A percentile compares a stretch with the other conserved stretches of the same genome.
These are phyloP conservation scores for Pseudognaphalium luteoalbum DNA, from an alignment of 129 eudicot genomes.

Conservation along the genomic window DNA sequence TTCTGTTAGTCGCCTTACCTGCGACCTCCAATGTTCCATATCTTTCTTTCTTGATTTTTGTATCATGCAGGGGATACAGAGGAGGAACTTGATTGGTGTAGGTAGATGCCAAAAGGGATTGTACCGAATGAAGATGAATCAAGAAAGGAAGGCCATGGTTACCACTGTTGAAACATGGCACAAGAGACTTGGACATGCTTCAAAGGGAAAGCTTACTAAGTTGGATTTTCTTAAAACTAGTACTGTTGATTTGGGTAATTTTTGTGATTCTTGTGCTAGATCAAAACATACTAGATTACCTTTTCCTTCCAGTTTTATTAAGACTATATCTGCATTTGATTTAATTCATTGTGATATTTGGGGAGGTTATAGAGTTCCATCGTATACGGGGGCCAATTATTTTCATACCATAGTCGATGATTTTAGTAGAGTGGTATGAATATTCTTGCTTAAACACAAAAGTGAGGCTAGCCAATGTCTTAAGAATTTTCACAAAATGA, in stretches of 20 bases:
- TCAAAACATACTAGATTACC: background rate
- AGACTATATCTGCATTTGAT: background rate
- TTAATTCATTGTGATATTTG: too few relatives aligned
- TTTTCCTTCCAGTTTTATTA: background rate
- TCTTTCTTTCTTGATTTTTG: background rate
- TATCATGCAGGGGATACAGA: background rate
- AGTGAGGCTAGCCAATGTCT: too few relatives aligned
- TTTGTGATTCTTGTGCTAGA: background rate
- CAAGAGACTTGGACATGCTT: slow-evolving; percentile 4
- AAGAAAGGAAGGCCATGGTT: background rate
- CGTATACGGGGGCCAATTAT: background rate
- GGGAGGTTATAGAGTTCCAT: background rate
- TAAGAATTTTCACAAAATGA: too few relatives aligned
- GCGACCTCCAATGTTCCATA: background rate
- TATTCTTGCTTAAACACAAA: too few relatives aligned
- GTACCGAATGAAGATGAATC: background rate
- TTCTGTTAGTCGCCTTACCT: background rate
- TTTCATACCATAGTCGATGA: background rate
- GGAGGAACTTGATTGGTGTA: background rate
- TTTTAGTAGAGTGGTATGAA: background rate
- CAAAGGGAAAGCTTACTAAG: background rate
- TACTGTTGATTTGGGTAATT: background rate
- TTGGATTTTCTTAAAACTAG: slow-evolving; percentile 1
- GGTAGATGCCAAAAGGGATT: background rate
- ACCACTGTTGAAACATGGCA: background rate